Percentiles rank a stretch among this genome's conserved stretches.
These are phyloP conservation scores for Fomitopsis palustris DNA, from an alignment of 1,284 basidiomycete genomes.

Conservation along the genomic window DNA sequence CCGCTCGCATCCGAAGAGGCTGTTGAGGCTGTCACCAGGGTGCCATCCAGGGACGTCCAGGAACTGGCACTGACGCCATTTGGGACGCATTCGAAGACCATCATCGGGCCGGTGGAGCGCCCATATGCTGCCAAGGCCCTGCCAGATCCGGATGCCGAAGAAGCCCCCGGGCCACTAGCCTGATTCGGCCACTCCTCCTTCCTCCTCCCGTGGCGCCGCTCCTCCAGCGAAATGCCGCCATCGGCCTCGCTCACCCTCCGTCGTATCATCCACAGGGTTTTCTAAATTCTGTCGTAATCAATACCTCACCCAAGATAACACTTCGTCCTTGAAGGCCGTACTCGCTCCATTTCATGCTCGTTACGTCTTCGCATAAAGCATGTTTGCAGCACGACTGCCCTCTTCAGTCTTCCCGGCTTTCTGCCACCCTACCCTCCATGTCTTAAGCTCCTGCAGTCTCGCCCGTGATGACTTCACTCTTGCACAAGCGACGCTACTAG, in stretches of 20 bases:
- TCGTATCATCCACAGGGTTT: too few species aligned
- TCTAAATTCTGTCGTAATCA: too few species aligned
- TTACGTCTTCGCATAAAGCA: neutral
- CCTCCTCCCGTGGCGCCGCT: neutral
- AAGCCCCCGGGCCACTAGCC: slow-evolving; percentile 1
- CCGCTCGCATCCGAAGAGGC: neutral
- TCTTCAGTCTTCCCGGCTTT: neutral
- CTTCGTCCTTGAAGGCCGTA: neutral
- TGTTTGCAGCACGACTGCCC: neutral
- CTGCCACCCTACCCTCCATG: neutral
- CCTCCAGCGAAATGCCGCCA: too few species aligned
- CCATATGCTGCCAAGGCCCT: neutral
- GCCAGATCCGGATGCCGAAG: slow-evolving; percentile 1
- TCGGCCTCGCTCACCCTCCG: too few species aligned
- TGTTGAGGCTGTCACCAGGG: too few species aligned
- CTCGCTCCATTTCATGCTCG: neutral
- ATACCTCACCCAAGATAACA: neutral
- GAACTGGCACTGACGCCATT: neutral
- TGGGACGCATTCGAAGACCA: neutral
- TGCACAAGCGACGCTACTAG: neutral
- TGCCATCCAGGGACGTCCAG: neutral
- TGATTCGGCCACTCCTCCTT: neutral
- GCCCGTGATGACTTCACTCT: neutral
- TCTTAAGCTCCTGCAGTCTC: neutral
- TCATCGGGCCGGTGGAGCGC: slow-evolving; percentile 1